Evolutionary conservation across 345 rosid species (phyloP).

Genomic region (Geranium rotundifolium): DNA sequence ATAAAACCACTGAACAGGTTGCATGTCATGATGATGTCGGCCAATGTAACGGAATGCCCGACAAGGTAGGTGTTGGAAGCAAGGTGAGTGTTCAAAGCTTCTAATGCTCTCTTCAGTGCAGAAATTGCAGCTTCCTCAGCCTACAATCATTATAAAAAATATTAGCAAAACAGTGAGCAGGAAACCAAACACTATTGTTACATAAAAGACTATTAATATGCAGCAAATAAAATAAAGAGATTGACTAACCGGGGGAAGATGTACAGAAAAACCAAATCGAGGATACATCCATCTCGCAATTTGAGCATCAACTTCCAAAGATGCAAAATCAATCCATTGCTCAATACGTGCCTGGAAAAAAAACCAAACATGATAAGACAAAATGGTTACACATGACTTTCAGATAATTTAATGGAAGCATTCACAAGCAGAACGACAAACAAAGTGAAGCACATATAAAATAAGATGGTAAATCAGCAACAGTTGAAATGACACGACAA

Average conservation of each 20-base stretch:
- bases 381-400: too few species aligned
- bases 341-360: constrained; percentile 65
- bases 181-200: too few species aligned
- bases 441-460: too few species aligned
- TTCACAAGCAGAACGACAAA: too few species aligned
- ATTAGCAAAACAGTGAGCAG: background rate
- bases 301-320: constrained; percentile 69
- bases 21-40: constrained; percentile 71
- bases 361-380: background rate
- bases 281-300: constrained; percentile 45
- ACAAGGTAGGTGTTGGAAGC: constrained; percentile 77
- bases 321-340: constrained; percentile 89
- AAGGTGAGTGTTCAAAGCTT: constrained; percentile 60
- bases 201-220: too few species aligned
- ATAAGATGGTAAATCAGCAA: too few species aligned
- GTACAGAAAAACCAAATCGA: constrained; percentile 39
- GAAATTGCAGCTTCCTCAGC: constrained; percentile 72
- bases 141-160: constrained; percentile 16
- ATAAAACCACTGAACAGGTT: constrained; percentile 48
- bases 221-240: background rate
- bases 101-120: constrained; percentile 68
- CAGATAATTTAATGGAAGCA: too few species aligned
- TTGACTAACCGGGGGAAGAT: constrained; percentile 66
- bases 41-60: constrained; percentile 80
- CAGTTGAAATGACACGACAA: too few species aligned